These are phyloP conservation scores for Cutaneotrichosporon sp. DNA, from an alignment of 1,284 basidiomycete species.

Conservation along the genomic window DNA sequence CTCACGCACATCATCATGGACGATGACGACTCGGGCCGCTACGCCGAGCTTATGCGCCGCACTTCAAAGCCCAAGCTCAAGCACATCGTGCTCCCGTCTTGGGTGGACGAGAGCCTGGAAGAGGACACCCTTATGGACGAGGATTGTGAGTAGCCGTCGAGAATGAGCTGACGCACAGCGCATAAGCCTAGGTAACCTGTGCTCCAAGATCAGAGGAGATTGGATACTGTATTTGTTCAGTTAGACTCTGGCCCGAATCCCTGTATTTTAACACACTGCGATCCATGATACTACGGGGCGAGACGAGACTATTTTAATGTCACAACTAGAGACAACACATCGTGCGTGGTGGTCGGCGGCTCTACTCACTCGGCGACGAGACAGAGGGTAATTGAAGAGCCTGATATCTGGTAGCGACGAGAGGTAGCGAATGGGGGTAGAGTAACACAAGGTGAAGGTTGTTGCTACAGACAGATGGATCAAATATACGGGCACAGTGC, in stretches of 20 bases:
- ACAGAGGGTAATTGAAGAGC: neutral
- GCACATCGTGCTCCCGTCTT: constrained; percentile 72
- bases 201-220: no score
- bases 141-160: constrained; percentile 47
- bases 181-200: constrained; percentile 17
- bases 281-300: neutral
- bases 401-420: neutral
- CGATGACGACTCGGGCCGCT: constrained; percentile 56
- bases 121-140: constrained; percentile 78
- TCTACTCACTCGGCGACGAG: neutral
- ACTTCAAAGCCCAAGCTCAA: constrained; percentile 77
- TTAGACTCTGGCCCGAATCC: no score
- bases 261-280: neutral
- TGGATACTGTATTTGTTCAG: no score
- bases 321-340: constrained; percentile 2
- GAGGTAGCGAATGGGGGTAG: neutral
- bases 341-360: neutral
- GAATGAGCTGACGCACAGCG: constrained; percentile 6
- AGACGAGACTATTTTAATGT: neutral
- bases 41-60: constrained; percentile 65
- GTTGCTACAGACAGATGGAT: constrained; percentile 7
- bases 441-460: neutral
- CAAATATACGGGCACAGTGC: neutral
- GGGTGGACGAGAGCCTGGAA: constrained; percentile 71
- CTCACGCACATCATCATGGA: constrained; percentile 82